A percentile compares a stretch with the other conserved stretches of the same genome.
Evolutionary conservation across 225 moss, liverwort and hornwort species (phyloP).

Genomic region (Polytrichum commune): DNA sequence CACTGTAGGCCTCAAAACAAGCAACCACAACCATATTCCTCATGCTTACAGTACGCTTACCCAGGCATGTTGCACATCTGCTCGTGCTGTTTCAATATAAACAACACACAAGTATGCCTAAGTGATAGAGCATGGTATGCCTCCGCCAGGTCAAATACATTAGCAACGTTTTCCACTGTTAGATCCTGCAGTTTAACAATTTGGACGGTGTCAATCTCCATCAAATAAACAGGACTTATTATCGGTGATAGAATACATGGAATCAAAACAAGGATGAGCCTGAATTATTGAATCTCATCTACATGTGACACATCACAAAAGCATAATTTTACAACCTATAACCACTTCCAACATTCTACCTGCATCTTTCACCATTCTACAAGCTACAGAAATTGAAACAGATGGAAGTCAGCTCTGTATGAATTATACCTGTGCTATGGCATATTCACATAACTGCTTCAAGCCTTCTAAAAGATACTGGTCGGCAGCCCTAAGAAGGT

Average conservation of each 20-base stretch:
- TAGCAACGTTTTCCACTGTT: conserved; percentile 83
- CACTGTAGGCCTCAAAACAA: too few species aligned
- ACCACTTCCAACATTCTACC: too few species aligned
- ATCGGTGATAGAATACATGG: too few species aligned
- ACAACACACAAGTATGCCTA: conserved; percentile 91
- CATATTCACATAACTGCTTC: conserved; percentile 90
- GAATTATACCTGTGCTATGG: conserved; percentile 73
- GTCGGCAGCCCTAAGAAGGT: conserved; percentile 93
- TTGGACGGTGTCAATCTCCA: too few species aligned
- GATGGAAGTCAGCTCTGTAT: background rate
- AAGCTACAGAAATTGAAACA: conserved; percentile 1
- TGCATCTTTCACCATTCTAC: too few species aligned
- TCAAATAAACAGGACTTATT: too few species aligned
- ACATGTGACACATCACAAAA: too few species aligned
- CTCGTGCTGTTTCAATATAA: conserved; percentile 89
- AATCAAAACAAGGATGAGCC: too few species aligned
- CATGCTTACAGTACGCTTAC: conserved; percentile 22
- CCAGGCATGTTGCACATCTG: conserved; percentile 76
- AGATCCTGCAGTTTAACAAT: conserved; percentile 62
- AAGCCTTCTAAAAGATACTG: conserved; percentile 94
- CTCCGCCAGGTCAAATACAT: conserved; percentile 93
- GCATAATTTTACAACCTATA: too few species aligned
- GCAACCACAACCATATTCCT: background rate
- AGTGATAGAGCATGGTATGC: conserved; percentile 94
- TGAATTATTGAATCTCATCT: too few species aligned